phyloP scores from a whole-genome alignment of 768 basidiomycete species.

The Tephrocybe rancida region DNA sequence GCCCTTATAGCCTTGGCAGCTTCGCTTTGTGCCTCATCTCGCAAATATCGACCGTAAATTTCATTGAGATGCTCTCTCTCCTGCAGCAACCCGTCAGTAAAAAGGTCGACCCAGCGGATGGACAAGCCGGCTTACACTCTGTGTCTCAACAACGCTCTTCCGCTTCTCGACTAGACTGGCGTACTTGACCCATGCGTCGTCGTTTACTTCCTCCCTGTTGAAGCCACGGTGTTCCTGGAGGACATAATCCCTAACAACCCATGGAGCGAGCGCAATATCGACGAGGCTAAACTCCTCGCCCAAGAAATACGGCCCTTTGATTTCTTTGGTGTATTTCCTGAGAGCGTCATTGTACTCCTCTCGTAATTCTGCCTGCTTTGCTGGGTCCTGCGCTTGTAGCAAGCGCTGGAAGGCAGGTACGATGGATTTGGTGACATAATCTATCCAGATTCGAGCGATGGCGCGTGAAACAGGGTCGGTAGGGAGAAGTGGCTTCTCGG shows the following conservation, averaged over 20 bases:
- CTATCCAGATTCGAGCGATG: conserved; percentile 56
- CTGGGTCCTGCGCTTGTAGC: conserved; percentile 39
- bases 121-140: conserved; percentile 30
- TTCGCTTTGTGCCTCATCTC: conserved; percentile 57
- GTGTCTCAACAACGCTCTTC: conserved; percentile 49
- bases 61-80: conserved; percentile 40
- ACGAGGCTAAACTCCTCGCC: conserved; percentile 56
- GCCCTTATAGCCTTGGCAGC: conserved; percentile 52
- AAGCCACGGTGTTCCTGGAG: conserved; percentile 52
- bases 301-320: conserved; percentile 56
- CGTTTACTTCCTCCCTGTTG: conserved; percentile 41
- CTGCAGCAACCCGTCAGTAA: conserved; percentile 5
- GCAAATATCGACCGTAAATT: conserved; percentile 57
- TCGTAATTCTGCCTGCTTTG: conserved; percentile 25
- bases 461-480: conserved; percentile 53
- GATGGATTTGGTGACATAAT: conserved; percentile 54
- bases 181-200: conserved; percentile 46
- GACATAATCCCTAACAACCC: conserved; percentile 49
- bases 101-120: neutral
- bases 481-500: conserved; percentile 51
- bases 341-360: conserved; percentile 32
- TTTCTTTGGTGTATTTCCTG: conserved; percentile 30
- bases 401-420: conserved; percentile 55
- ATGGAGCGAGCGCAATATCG: conserved; percentile 60
- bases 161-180: conserved; percentile 41